phyloP scores from a whole-genome alignment of 2,329 filamentous ascomycete species.

The Periconia sp. region DNA sequence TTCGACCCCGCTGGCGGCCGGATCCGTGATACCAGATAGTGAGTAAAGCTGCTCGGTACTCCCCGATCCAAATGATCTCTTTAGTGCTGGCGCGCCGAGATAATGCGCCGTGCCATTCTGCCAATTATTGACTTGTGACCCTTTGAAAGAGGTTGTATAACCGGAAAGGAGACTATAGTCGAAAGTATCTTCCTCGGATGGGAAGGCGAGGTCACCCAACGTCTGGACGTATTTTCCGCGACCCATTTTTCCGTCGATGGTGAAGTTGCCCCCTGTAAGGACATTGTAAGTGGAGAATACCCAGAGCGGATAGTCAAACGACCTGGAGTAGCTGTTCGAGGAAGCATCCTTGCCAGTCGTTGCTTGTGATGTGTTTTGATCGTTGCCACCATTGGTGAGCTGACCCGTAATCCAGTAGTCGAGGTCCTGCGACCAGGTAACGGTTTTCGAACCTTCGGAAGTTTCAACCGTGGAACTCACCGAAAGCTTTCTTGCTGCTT shows the following conservation, averaged over 20 bases:
- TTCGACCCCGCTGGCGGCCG: slow-evolving; percentile 31
- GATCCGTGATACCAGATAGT: slow-evolving; percentile 55
- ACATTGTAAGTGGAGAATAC: slow-evolving; percentile 60
- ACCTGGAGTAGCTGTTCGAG: slow-evolving; percentile 45
- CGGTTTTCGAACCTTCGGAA: slow-evolving; percentile 49
- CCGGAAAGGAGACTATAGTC: slow-evolving; percentile 34
- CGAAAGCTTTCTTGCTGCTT: slow-evolving; percentile 61
- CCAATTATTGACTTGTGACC: slow-evolving; percentile 55
- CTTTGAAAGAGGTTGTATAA: slow-evolving; percentile 33
- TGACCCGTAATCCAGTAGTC: slow-evolving; percentile 62
- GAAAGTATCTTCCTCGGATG: slow-evolving; percentile 67
- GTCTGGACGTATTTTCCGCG: slow-evolving; percentile 57
- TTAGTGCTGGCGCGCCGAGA: slow-evolving; percentile 54
- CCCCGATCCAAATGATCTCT: slow-evolving; percentile 59
- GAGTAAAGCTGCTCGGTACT: slow-evolving; percentile 62
- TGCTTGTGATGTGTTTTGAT: slow-evolving; percentile 60
- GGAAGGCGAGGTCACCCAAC: slow-evolving; percentile 59
- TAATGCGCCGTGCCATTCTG: slow-evolving; percentile 66
- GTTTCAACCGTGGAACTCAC: slow-evolving; percentile 61
- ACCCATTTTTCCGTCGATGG: slow-evolving; percentile 55
- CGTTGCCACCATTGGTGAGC: slow-evolving; percentile 60
- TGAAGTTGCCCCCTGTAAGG: slow-evolving; percentile 49
- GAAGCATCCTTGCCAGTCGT: slow-evolving; percentile 58
- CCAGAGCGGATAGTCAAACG: slow-evolving; percentile 66
- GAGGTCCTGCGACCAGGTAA: slow-evolving; percentile 66